Percentiles rank a stretch among this genome's conserved stretches.
These are phyloP conservation scores for Geotrichum restrictum DNA, from an alignment of 1,139 yeast species.

Conservation along the genomic window DNA sequence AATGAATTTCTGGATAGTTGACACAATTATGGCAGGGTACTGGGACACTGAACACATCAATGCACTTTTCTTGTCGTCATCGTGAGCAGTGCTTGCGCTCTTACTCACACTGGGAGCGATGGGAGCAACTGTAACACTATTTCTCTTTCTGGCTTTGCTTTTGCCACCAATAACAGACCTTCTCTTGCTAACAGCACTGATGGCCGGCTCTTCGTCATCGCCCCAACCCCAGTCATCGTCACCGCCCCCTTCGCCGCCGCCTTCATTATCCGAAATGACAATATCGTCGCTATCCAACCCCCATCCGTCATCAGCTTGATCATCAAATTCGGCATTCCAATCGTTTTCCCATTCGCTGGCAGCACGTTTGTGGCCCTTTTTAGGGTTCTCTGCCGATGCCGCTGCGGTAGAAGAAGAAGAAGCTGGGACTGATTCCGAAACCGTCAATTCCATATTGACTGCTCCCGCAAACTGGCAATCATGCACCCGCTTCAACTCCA, in stretches of 20 bases:
- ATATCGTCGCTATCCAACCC: conserved; percentile 15
- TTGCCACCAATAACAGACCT: background rate
- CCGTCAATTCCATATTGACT: conserved; percentile 5
- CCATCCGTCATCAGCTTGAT: conserved; percentile 16
- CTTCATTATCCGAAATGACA: conserved; percentile 16
- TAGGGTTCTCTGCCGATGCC: background rate
- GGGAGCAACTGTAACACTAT: background rate
- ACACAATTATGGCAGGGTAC: conserved; percentile 11
- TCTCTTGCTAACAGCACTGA: conserved; percentile 4
- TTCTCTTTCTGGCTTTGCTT: background rate
- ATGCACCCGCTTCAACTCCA: conserved; percentile 1
- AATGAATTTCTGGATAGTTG: conserved; percentile 12
- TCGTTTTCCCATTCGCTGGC: conserved; percentile 11
- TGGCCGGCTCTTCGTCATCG: conserved; percentile 25
- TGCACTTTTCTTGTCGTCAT: conserved; percentile 8
- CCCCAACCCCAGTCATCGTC: conserved; percentile 37
- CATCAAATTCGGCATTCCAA: conserved; percentile 14
- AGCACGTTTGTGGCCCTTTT: conserved; percentile 7
- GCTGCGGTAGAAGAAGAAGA: background rate
- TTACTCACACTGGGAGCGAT: background rate
- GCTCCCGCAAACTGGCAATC: conserved; percentile 4
- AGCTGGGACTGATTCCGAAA: background rate
- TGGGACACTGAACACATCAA: conserved; percentile 17
- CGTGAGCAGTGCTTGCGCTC: too few species aligned
- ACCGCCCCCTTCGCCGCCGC: conserved; percentile 22